These are phyloP conservation scores for Yarrowia sp. DNA, from an alignment of 805 yeast genomes.

Conservation along the genomic window DNA sequence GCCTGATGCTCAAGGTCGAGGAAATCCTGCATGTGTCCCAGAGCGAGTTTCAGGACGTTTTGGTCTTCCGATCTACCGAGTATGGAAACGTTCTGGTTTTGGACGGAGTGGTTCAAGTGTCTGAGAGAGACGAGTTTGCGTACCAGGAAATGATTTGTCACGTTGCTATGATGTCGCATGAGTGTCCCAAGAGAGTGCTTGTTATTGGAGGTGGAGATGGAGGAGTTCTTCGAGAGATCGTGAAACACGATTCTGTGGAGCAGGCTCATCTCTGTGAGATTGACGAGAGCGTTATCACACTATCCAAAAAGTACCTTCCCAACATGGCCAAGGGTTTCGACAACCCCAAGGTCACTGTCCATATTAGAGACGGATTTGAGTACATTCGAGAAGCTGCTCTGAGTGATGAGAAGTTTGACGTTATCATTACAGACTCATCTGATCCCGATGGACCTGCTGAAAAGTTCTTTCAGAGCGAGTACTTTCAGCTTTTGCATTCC, in stretches of 20 bases:
- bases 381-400: conserved; percentile 49
- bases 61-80: conserved; percentile 69
- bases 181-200: conserved; percentile 67
- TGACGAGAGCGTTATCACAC: conserved; percentile 74
- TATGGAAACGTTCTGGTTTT: conserved; percentile 87
- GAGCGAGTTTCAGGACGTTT: conserved; percentile 81
- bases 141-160: conserved; percentile 92
- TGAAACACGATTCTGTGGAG: conserved; percentile 65
- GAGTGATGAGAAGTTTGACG: conserved; percentile 56
- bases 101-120: conserved; percentile 87
- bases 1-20: conserved; percentile 86
- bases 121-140: conserved; percentile 90
- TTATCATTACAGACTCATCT: conserved; percentile 86
- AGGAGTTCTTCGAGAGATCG: conserved; percentile 85
- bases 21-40: conserved; percentile 79
- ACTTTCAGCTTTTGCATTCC: conserved; percentile 63
- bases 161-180: conserved; percentile 75
- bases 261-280: conserved; percentile 80
- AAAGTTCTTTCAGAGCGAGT: conserved; percentile 74
- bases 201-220: conserved; percentile 98
- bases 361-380: conserved; percentile 81
- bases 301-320: conserved; percentile 71
- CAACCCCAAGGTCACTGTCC: conserved; percentile 64
- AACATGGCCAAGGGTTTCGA: conserved; percentile 65
- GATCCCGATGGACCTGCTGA: conserved; percentile 98